Evolutionary conservation across 345 rosid genomes (phyloP).

Genomic region (Eucalyptus cladocalyx): DNA sequence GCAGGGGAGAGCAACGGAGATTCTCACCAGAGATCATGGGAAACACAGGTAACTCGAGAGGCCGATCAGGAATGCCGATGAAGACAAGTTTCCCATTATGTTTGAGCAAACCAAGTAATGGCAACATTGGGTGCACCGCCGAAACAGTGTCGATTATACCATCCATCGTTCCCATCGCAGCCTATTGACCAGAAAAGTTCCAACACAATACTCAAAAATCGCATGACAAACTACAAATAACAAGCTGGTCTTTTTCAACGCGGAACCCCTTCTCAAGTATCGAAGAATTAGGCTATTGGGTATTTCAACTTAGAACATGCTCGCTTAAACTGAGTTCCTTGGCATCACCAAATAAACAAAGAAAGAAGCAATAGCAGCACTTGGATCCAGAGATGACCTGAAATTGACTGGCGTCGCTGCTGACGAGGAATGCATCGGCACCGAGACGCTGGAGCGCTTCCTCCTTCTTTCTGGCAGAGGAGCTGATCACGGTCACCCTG

Average conservation of each 20-base stretch:
- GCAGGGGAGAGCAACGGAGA: neutral
- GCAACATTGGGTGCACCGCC: slow-evolving; percentile 22
- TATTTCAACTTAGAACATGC: neutral
- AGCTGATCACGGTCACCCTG: slow-evolving; percentile 60
- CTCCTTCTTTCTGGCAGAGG: slow-evolving; percentile 29
- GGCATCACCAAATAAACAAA: neutral
- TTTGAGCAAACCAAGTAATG: slow-evolving; percentile 34
- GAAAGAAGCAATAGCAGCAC: neutral
- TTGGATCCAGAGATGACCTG: slow-evolving; percentile 1
- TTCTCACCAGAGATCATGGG: slow-evolving; percentile 12
- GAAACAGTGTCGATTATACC: slow-evolving; percentile 53
- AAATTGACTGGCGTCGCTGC: slow-evolving; percentile 28
- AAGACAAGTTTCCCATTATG: slow-evolving; percentile 35
- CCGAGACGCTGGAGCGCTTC: slow-evolving; percentile 40
- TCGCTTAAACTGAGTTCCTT: neutral
- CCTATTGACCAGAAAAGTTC: neutral
- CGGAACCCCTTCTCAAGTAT: too few relatives aligned
- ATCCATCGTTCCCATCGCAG: slow-evolving; percentile 47
- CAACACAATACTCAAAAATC: neutral
- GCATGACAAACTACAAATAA: too few relatives aligned
- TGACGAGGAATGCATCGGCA: slow-evolving; percentile 40
- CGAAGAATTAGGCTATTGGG: neutral
- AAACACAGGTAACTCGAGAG: slow-evolving; percentile 24
- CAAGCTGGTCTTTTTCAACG: too few relatives aligned
- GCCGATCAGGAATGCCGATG: slow-evolving; percentile 36